A percentile compares a stretch with the other conserved stretches of the same genome.
Conservation (phyloP, 1,284 basidiomycete genomes). For the Trametes versicolor region DNA sequence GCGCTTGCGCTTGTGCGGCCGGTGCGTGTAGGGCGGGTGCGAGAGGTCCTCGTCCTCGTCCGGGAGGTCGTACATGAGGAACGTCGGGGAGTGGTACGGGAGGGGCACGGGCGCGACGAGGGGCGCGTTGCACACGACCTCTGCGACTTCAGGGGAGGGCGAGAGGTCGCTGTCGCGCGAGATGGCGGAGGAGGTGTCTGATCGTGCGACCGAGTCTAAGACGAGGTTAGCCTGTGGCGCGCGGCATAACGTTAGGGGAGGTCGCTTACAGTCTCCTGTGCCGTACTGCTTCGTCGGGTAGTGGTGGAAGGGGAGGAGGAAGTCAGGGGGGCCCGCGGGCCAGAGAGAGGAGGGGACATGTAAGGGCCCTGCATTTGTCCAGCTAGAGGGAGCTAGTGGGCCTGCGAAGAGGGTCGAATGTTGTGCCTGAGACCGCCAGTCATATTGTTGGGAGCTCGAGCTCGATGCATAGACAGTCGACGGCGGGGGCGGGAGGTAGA, state of each 20-base stretch:
- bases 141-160: conserved; percentile 43
- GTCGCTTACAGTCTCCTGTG: conserved; percentile 31
- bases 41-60: conserved; percentile 78
- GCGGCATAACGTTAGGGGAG: conserved; percentile 13
- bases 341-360: conserved; percentile 25
- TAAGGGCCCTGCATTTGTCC: conserved; percentile 32
- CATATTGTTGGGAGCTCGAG: conserved; percentile 18
- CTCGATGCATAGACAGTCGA: conserved; percentile 12
- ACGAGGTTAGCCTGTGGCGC: conserved; percentile 5
- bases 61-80: conserved; percentile 70
- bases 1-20: conserved; percentile 65
- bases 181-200: conserved; percentile 47
- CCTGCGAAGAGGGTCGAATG: conserved; percentile 36
- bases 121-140: conserved; percentile 70
- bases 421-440: conserved; percentile 26
- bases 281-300: conserved; percentile 21
- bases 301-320: conserved; percentile 38
- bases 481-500: conserved; percentile 21
- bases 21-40: conserved; percentile 67
- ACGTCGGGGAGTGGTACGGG: conserved; percentile 73
- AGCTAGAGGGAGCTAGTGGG: conserved; percentile 29
- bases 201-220: conserved; percentile 53
- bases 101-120: conserved; percentile 72
- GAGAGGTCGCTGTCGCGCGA: conserved; percentile 40
- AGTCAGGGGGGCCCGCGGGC: conserved; percentile 36